Evolutionary conservation across 2,329 filamentous ascomycete species (phyloP).

Genomic region (Paecilomyces sp.): DNA sequence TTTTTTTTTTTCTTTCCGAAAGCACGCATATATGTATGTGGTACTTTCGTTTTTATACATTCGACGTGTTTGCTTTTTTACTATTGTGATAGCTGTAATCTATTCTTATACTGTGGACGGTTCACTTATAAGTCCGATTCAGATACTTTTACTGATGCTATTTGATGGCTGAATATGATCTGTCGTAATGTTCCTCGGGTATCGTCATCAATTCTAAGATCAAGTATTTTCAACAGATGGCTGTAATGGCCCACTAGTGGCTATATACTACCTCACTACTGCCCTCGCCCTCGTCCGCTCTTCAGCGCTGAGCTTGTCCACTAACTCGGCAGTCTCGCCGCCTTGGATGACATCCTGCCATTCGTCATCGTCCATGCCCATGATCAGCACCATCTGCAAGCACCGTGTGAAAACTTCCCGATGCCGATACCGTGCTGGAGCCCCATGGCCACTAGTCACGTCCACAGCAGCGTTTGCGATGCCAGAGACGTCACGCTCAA

Average conservation of each 20-base stretch:
- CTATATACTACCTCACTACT: constrained; percentile 44
- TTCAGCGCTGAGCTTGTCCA: constrained; percentile 62
- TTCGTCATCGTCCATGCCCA: constrained; percentile 94
- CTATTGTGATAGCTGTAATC: no score
- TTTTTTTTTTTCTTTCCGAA: not conserved
- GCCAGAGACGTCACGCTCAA: constrained; percentile 76
- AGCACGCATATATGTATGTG: no score
- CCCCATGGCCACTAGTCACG: constrained; percentile 24
- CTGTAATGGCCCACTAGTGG: not conserved
- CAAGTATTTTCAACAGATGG: not conserved
- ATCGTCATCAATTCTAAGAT: not conserved
- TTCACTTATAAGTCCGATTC: no score
- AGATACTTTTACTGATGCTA: no score
- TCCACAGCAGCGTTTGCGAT: constrained; percentile 52
- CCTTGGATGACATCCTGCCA: constrained; percentile 68
- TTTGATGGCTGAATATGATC: no score
- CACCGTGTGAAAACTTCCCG: constrained; percentile 71
- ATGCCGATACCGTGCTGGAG: constrained; percentile 58
- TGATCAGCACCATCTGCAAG: constrained; percentile 73
- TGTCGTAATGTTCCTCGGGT: not conserved
- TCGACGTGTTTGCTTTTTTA: no score
- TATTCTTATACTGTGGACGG: no score
- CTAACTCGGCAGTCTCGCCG: constrained; percentile 40
- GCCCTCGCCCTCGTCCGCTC: constrained; percentile 67
- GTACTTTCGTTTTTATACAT: not conserved